Evolutionary conservation across 2,329 filamentous ascomycete genomes (phyloP), one percentile per base, ranked within the genome.

Genomic region (Calonectria pseudoturangicola): DNA sequence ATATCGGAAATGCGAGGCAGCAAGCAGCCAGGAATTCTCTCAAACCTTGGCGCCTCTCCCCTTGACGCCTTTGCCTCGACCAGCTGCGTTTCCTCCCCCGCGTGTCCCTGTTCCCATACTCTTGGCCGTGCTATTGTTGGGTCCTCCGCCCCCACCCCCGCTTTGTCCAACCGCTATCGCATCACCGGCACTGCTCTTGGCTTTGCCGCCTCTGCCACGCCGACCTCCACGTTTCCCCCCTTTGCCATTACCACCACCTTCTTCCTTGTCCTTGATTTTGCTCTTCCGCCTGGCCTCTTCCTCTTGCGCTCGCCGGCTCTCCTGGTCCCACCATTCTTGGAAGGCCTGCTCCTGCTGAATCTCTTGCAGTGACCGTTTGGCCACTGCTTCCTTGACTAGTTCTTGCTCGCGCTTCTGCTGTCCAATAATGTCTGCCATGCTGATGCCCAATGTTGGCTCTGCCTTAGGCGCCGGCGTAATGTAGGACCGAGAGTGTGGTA

Each of bases 291-390:
- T 81, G 3, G 88, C 87, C 73, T 90, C 89, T 73, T 92, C 91
- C 76, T 93, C 91, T 75, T 93, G 92, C 45, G 93, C 90, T 33
- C 94, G 89, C 72, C 89, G 89, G 79, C 93, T 95, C 83, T 98
- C 96, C 74, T 94, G 92, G 76, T 97, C 95, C 95, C 95, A 98
- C 95, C 96, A 98, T 82, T 97, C 93, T 82, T 98, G 95, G 82
- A 99, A 99, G 65, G 95, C 95, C 81, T 99, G 97, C 84, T 99
- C 97, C 76, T 97, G 92, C 82, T 99, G 97, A 72, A 99, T 99
- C 75, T 98, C 97, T 80, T 97, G 93, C 36, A 99, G 86, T 75
- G 94, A 97, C 69, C 96, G 91, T 85, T 98, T 98, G 2, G 95
- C 94, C 13, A 92, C 92, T 0, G 95, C 95, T 81, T 98, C 96